A percentile compares a stretch with the other conserved stretches of the same genome.
These are phyloP conservation scores for Karstenula rhodostoma DNA, from an alignment of 2,329 filamentous ascomycete genomes.

Conservation along the genomic window DNA sequence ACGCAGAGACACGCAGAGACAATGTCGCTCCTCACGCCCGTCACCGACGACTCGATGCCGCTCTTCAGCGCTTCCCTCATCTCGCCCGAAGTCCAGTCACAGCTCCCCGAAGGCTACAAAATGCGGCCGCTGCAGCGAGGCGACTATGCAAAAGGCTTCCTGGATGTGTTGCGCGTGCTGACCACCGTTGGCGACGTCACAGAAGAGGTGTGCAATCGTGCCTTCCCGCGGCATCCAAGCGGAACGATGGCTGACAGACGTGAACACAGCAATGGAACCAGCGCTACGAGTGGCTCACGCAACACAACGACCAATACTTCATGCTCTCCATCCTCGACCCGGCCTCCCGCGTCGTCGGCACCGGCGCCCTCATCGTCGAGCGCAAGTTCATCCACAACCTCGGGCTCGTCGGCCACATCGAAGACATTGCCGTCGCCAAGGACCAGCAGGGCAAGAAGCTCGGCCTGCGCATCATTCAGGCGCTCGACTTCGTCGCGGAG, in stretches of 20 bases:
- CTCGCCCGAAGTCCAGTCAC: constrained; percentile 74
- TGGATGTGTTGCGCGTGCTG: constrained; percentile 89
- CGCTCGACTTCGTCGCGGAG: constrained; percentile 86
- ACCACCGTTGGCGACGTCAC: constrained; percentile 91
- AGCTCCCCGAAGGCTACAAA: constrained; percentile 81
- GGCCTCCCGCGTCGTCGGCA: constrained; percentile 78
- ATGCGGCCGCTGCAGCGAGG: constrained; percentile 79
- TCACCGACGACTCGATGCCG: constrained; percentile 52
- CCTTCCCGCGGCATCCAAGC: not conserved
- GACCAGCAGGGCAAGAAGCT: constrained; percentile 98
- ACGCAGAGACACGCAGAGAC: too few species aligned
- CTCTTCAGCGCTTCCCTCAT: constrained; percentile 83
- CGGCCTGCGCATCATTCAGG: constrained; percentile 90
- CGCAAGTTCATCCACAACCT: constrained; percentile 89
- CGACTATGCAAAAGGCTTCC: constrained; percentile 84
- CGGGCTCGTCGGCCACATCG: constrained; percentile 90
- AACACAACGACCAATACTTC: constrained; percentile 81
- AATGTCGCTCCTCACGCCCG: constrained; percentile 24
- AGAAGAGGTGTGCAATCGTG: constrained; percentile 60
- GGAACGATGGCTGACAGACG: not conserved
- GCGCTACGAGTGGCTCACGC: constrained; percentile 82
- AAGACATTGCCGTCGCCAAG: constrained; percentile 94
- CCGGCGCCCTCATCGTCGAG: constrained; percentile 89
- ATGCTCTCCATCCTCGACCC: constrained; percentile 85
- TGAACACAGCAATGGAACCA: constrained; percentile 66